Evolutionary conservation across 2,329 filamentous ascomycete genomes (phyloP).

Genomic region (Colletotrichum cereale): DNA sequence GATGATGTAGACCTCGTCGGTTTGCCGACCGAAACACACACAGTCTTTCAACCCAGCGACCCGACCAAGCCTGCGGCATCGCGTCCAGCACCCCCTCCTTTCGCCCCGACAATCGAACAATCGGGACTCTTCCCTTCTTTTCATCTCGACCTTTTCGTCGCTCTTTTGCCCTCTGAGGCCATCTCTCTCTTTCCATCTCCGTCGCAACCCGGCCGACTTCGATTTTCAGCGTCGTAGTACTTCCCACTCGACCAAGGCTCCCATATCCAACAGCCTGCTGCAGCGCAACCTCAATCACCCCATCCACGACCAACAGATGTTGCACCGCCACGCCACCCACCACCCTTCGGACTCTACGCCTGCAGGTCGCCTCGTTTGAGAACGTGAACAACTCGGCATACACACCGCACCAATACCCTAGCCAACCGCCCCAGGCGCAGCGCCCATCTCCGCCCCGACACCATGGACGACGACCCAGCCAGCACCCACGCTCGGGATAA

Average conservation of each 20-base stretch:
- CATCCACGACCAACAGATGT: conserved; percentile 28
- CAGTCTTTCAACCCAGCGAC: background rate
- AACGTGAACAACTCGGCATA: background rate
- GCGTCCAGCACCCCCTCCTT: background rate
- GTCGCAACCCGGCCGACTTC: conserved; percentile 1
- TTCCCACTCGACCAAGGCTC: background rate
- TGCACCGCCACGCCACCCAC: conserved; percentile 32
- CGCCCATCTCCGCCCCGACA: conserved; percentile 18
- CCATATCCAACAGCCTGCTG: conserved; percentile 29
- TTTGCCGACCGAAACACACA: background rate
- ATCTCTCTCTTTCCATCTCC: conserved; percentile 7
- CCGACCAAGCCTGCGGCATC: background rate
- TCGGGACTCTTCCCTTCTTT: background rate
- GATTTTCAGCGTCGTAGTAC: background rate
- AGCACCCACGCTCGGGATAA: conserved; percentile 15
- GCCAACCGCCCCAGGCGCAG: background rate
- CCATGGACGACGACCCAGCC: conserved; percentile 21
- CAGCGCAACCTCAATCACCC: conserved; percentile 13
- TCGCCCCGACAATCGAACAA: background rate
- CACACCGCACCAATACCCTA: background rate
- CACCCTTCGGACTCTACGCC: conserved; percentile 8
- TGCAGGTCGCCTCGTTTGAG: conserved; percentile 38
- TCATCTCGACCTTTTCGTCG: background rate
- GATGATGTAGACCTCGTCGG: background rate
- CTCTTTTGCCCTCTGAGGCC: background rate